phyloP scores from a whole-genome alignment of 108 stramenopile species.

The Fragilaria radians region DNA sequence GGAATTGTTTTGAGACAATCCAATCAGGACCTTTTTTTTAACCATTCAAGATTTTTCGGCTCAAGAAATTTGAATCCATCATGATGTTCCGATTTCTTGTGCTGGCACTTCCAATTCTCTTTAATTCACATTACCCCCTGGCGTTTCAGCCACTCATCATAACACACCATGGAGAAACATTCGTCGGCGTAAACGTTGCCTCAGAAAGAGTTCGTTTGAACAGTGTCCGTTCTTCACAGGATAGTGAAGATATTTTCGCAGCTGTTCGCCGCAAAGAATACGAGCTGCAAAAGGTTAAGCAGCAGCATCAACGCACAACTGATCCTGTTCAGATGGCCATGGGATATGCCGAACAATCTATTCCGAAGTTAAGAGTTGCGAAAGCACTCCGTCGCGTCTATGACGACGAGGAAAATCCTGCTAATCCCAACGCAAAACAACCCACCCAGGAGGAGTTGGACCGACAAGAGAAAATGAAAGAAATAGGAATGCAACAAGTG shows the following conservation, averaged over 20 bases:
- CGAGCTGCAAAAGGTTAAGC: constrained; percentile 71
- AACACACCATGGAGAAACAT: too few species aligned
- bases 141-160: too few species aligned
- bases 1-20: too few species aligned
- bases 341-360: constrained; percentile 70
- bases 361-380: constrained; percentile 54
- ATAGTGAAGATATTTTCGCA: constrained; percentile 73
- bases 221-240: too few species aligned
- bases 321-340: constrained; percentile 87
- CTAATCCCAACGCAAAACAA: constrained; percentile 45
- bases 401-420: constrained; percentile 63
- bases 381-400: constrained; percentile 79
- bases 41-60: too few species aligned
- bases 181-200: too few species aligned
- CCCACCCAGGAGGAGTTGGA: constrained; percentile 28
- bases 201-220: too few species aligned
- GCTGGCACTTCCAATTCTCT: too few species aligned
- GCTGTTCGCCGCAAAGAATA: constrained; percentile 89
- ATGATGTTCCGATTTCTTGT: too few species aligned
- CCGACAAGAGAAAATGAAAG: constrained; percentile 52
- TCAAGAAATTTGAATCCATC: too few species aligned
- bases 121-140: too few species aligned
- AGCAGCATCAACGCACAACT: constrained; percentile 60
- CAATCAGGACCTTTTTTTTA: too few species aligned
- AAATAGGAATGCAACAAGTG: constrained; percentile 63